Base-by-base conservation (phyloP, 768 basidiomycete genomes). In the Lactarius pseudohatsudake region DNA sequence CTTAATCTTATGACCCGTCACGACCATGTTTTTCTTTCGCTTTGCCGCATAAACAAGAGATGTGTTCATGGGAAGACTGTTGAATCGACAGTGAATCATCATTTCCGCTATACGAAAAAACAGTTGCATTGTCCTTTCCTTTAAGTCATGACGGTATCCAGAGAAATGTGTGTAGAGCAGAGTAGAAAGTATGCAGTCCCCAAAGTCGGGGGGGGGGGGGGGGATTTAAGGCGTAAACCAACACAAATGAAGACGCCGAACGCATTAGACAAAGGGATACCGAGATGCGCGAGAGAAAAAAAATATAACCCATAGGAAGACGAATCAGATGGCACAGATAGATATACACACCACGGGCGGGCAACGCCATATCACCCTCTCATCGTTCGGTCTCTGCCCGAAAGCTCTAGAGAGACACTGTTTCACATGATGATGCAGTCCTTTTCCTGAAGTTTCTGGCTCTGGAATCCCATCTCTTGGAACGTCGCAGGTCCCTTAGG, bases 391-490 rank as follows among this genome's bases (percentile, higher is more conserved):
- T 26, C 26, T 26, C 26, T 26, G 26, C 26, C 26, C 26, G 26
- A 26, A 26, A 26, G 26, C 26, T 56, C 54, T 32, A 15, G 16
- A 11, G 30, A 18, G 1, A 40, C 15, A 5, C 9, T 3, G 7
- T 26, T 57, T 59, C 54, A 97, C 94, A 97, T 96, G 69, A 97
- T 83, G 40, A 91, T 78, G 79, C 94, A 96, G 0, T 92, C 89
- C 76, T 94, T 88, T 6, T 91, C 85, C 72, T 94, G 86, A 54
- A 86, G 84, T 72, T 90, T 91, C 32, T 82, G 85, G 15, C 89
- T 88, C 38, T 87, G 84, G 73, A 94, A 89, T 0, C 95, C 95
- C 94, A 97, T 95, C 81, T 96, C 94, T 26, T 89, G 91, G 78
- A 97, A 96, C 54, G 94, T 95, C 72, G 88, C 81, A 1, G 91